Evolutionary conservation across 768 basidiomycete genomes (phyloP).

Genomic region (Leccinum variicolor): DNA sequence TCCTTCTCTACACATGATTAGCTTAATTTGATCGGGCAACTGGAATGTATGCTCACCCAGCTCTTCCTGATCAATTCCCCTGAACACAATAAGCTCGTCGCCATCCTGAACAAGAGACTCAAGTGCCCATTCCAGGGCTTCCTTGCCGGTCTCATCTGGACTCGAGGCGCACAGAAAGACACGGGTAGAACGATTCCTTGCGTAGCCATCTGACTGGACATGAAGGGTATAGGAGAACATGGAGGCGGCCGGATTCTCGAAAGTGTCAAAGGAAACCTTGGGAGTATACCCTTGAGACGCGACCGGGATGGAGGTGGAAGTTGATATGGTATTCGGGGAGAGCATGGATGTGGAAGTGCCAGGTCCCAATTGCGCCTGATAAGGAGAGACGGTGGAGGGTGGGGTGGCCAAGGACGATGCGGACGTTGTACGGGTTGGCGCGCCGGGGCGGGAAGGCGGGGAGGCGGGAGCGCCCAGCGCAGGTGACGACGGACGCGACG

Average conservation of each 20-base stretch:
- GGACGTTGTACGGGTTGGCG: conserved; percentile 14
- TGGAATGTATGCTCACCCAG: conserved; percentile 47
- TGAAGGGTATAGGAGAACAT: conserved; percentile 89
- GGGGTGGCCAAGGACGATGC: conserved; percentile 13
- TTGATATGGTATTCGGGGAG: conserved; percentile 17
- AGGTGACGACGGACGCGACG: conserved; percentile 28
- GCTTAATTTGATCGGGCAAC: not conserved
- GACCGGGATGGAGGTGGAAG: conserved; percentile 10
- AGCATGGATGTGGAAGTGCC: conserved; percentile 12
- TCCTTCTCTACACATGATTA: conserved; percentile 54
- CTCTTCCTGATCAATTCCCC: conserved; percentile 87
- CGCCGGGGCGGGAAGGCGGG: conserved; percentile 19
- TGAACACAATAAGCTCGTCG: conserved; percentile 89
- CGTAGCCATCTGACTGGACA: conserved; percentile 82
- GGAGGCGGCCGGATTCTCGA: conserved; percentile 73
- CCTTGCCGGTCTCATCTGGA: conserved; percentile 80
- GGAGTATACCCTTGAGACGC: conserved; percentile 34
- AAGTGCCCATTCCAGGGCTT: conserved; percentile 92
- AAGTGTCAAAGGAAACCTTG: conserved; percentile 80
- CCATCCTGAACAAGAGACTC: conserved; percentile 81
- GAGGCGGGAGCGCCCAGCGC: conserved; percentile 19
- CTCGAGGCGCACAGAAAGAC: conserved; percentile 90
- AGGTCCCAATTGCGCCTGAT: conserved; percentile 13
- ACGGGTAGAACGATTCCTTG: conserved; percentile 69
- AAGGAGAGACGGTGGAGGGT: conserved; percentile 21